Evolutionary conservation across 1,139 yeast genomes (phyloP).

Genomic region (Yamadazyma songkhlaensis): DNA sequence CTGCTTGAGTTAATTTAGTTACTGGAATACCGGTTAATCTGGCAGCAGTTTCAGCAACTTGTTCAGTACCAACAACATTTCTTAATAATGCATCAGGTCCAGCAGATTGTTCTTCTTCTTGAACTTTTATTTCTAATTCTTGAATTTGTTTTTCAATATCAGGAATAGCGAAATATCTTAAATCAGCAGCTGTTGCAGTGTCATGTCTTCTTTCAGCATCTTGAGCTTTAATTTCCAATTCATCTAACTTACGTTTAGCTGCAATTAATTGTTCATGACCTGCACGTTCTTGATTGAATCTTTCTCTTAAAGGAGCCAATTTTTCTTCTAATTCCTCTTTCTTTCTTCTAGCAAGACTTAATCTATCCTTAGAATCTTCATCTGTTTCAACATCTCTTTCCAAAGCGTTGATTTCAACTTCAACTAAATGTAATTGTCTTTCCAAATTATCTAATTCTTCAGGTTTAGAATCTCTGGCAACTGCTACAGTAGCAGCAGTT

Average conservation of each 20-base stretch:
- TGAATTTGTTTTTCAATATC: slow-evolving; percentile 77
- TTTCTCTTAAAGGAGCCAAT: slow-evolving; percentile 79
- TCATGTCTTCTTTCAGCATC: slow-evolving; percentile 98
- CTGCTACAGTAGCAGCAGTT: slow-evolving; percentile 96
- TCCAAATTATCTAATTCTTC: slow-evolving; percentile 93
- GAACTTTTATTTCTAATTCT: slow-evolving; percentile 70
- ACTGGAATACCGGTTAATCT: slow-evolving; percentile 98
- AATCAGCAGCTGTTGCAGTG: slow-evolving; percentile 91
- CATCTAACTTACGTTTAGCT: slow-evolving; percentile 89
- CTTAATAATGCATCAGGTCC: slow-evolving; percentile 66
- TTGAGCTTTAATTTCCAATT: slow-evolving; percentile 83
- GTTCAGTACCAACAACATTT: slow-evolving; percentile 90
- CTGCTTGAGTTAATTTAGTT: slow-evolving; percentile 92
- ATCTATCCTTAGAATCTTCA: slow-evolving; percentile 79
- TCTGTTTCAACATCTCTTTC: slow-evolving; percentile 96
- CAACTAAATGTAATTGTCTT: slow-evolving; percentile 84
- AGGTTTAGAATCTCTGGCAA: slow-evolving; percentile 96
- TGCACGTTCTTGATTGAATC: slow-evolving; percentile 82
- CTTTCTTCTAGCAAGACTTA: slow-evolving; percentile 71
- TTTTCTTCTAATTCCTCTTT: slow-evolving; percentile 85
- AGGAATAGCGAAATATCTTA: slow-evolving; percentile 95
- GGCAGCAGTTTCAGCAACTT: slow-evolving; percentile 96
- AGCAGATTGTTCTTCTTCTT: slow-evolving; percentile 62
- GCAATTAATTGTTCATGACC: slow-evolving; percentile 89
- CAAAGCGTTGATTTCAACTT: slow-evolving; percentile 94